phyloP scores from a whole-genome alignment of 2,329 filamentous ascomycete genomes.

The Colletotrichum horii region DNA sequence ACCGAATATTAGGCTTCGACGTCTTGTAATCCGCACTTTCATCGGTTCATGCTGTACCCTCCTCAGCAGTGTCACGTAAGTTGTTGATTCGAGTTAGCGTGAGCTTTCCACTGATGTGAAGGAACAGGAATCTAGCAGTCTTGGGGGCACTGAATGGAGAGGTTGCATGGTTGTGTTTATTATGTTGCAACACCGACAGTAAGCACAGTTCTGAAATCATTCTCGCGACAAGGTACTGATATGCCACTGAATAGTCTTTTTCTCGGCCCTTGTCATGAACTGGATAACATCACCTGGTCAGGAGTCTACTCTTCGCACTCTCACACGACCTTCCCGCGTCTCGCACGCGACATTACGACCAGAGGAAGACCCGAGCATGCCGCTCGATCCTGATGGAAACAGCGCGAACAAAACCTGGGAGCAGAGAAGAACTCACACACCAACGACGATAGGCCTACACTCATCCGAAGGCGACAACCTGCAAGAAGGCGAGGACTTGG shows the following conservation, averaged over 20 bases:
- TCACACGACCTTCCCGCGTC: neutral
- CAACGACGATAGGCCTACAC: neutral
- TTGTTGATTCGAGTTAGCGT: fast-evolving
- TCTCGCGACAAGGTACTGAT: fast-evolving
- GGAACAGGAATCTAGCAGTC: neutral
- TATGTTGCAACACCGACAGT: conserved; percentile 16
- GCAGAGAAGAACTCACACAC: neutral
- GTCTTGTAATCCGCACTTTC: conserved; percentile 9
- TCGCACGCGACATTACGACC: neutral
- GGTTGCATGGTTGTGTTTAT: conserved; percentile 7
- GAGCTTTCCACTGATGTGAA: neutral
- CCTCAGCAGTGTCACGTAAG: conserved; percentile 6
- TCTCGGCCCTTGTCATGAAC: conserved; percentile 15
- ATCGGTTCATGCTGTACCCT: conserved; percentile 12
- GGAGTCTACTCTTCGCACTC: conserved; percentile 1
- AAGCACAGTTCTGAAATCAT: fast-evolving
- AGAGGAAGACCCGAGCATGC: neutral
- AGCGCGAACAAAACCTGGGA: neutral
- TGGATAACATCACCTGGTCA: conserved; percentile 11
- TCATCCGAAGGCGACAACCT: neutral
- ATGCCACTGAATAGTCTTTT: neutral
- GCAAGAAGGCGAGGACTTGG: neutral
- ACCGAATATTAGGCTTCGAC: conserved; percentile 1
- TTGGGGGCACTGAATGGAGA: conserved; percentile 2
- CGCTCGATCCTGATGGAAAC: conserved; percentile 2